Evolutionary conservation across 1,284 basidiomycete species (phyloP).

Genomic region (Rugiboletus extremiorientalis): DNA sequence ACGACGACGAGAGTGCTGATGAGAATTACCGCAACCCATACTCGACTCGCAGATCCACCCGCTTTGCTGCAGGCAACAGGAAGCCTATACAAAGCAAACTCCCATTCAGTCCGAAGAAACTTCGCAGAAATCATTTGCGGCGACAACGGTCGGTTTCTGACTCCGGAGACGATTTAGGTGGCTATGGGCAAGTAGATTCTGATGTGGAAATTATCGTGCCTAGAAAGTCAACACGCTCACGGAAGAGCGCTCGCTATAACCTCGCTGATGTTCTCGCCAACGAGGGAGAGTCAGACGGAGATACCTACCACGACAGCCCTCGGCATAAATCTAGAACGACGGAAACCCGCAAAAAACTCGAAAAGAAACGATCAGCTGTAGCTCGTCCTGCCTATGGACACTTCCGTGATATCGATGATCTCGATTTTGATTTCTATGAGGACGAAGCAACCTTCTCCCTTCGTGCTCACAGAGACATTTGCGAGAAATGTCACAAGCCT

Average conservation of each 20-base stretch:
- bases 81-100: constrained; percentile 34
- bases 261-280: constrained; percentile 36
- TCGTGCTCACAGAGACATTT: constrained; percentile 57
- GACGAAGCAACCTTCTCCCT: constrained; percentile 58
- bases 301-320: constrained; percentile 34
- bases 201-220: constrained; percentile 29
- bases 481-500: constrained; percentile 66
- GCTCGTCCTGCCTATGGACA: constrained; percentile 65
- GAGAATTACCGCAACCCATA: constrained; percentile 29
- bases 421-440: constrained; percentile 56
- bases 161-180: constrained; percentile 39
- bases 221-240: constrained; percentile 40
- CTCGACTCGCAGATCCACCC: constrained; percentile 27
- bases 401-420: constrained; percentile 56
- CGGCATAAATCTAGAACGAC: constrained; percentile 19
- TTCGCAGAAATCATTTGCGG: constrained; percentile 36
- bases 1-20: constrained; percentile 29
- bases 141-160: constrained; percentile 37
- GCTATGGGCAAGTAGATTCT: constrained; percentile 38
- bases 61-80: constrained; percentile 14
- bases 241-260: constrained; percentile 37
- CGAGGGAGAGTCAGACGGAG: constrained; percentile 32
- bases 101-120: constrained; percentile 66
- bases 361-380: constrained; percentile 41
- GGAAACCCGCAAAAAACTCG: constrained; percentile 17